Percentiles rank a stretch among this genome's conserved stretches.
Conservation (phyloP, 2,329 filamentous ascomycete species). For the Balansia obtecta region DNA sequence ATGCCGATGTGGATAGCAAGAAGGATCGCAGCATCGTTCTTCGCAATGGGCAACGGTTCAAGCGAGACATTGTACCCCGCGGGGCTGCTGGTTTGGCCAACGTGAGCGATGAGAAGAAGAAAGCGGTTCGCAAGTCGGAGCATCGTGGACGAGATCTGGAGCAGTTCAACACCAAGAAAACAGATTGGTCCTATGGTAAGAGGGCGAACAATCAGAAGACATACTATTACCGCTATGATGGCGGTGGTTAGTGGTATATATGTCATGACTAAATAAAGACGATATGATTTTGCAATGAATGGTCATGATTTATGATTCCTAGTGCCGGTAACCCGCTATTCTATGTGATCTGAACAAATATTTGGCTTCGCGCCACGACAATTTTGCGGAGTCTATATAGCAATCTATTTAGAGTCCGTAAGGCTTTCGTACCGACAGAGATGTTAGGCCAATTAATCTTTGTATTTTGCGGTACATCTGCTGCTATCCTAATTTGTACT, state of each 20-base stretch:
- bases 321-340: too few relatives aligned
- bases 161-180: conserved; percentile 46
- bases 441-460: too few relatives aligned
- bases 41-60: conserved; percentile 20
- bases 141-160: conserved; percentile 56
- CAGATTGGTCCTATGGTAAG: conserved; percentile 60
- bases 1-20: conserved; percentile 23
- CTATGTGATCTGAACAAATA: neutral
- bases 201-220: conserved; percentile 61
- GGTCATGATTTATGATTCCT: too few relatives aligned
- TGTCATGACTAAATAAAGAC: neutral
- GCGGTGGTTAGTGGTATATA: conserved; percentile 25
- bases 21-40: conserved; percentile 12
- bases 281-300: conserved; percentile 2
- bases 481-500: too few relatives aligned
- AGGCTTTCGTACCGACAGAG: too few relatives aligned
- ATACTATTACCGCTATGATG: conserved; percentile 40
- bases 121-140: conserved; percentile 52
- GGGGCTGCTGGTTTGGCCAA: conserved; percentile 69
- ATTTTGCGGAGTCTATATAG: too few relatives aligned
- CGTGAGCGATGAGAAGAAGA: conserved; percentile 63
- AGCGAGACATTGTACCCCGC: conserved; percentile 49
- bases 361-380: neutral
- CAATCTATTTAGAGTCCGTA: too few relatives aligned
- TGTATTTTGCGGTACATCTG: too few relatives aligned